phyloP scores from a whole-genome alignment of 2,329 filamentous ascomycete genomes.

The Clarireedia sp. region DNA sequence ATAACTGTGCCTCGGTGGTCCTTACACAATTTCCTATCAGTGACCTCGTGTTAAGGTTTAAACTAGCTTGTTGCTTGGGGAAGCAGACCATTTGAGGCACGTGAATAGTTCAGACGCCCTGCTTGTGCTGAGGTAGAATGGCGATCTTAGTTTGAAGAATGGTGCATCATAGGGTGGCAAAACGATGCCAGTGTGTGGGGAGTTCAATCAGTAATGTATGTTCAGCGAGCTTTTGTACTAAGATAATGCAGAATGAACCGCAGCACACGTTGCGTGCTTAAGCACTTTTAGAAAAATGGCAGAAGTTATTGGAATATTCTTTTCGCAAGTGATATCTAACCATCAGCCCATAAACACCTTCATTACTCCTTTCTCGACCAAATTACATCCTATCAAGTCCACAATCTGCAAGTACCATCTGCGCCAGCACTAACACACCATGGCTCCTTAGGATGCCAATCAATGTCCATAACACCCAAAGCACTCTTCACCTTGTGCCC shows the following conservation, averaged over 20 bases:
- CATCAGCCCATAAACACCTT: conserved; percentile 4
- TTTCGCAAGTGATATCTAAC: conserved; percentile 8
- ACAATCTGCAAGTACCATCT: conserved; percentile 85
- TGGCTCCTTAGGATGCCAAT: conserved; percentile 91
- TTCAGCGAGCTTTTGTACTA: not conserved
- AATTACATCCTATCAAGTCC: conserved; percentile 48
- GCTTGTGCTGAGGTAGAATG: no score
- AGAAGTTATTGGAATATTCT: not conserved
- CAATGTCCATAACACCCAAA: conserved; percentile 84
- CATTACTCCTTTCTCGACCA: conserved; percentile 6
- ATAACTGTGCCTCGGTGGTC: no score
- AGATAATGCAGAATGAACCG: not conserved
- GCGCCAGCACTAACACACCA: conserved; percentile 94
- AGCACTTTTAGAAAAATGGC: not conserved
- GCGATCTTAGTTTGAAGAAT: no score
- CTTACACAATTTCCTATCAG: no score
- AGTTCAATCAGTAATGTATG: no score
- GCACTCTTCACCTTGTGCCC: conserved; percentile 83
- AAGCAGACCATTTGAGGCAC: no score
- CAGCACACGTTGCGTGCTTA: not conserved
- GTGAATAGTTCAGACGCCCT: no score
- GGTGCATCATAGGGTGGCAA: no score
- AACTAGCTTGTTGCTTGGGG: no score
- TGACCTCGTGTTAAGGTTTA: no score
- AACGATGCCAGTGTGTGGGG: no score